Evolutionary conservation across 495 filamentous ascomycete species (phyloP), one percentile per base, ranked within the genome.

Genomic region (Filosporella fistucella): DNA sequence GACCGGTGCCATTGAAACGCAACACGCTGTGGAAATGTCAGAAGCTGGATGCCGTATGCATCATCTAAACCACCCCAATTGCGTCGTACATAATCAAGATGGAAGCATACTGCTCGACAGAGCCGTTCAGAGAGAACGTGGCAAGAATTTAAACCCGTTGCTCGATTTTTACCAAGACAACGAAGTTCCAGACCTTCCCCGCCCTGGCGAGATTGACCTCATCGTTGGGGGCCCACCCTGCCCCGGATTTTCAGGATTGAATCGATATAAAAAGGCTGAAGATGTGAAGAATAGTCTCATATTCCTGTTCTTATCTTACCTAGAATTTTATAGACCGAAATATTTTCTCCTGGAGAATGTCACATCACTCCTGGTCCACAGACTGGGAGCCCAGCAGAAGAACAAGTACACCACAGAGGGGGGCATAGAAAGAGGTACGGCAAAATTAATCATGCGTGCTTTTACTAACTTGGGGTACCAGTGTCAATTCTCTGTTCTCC

Each of bases 311-410:
- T 17, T 54, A 12, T 35, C 44, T 1, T 49, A 32, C 18, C 35
- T 54, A 1, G 45, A 54, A 16, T 49, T 49, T 21, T 54, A 54
- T 32, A 16, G 24, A 4, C 45, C 51, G 13, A 49, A 39, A 13
- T 49, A 54, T 17, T 42, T 49, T n/a, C 25, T 54, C 4, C 26
- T 54, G 3, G 45, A 54, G 25, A 54, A 54, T 28, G 51, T 54
- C 6, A 13, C 14, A n/a, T n/a, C n/a, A n/a, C n/a, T n/a, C n/a
- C n/a, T n/a, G n/a, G n/a, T n/a, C n/a, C n/a, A n/a, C n/a, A n/a
- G n/a, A n/a, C n/a, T n/a, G n/a, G 42, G 24, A 16, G 17, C 40
- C 1, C 40, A 2, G 1, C 49, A 52, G 17, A 21, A 11, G 1
- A 20, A 21, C 2, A 11, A 22, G 12, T 14, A 46, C 16, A 16